A percentile compares a stretch with the other conserved stretches of the same genome.
These are phyloP conservation scores for Mucor sp. DNA, from an alignment of 371 early-diverging fungal species.

Conservation along the genomic window DNA sequence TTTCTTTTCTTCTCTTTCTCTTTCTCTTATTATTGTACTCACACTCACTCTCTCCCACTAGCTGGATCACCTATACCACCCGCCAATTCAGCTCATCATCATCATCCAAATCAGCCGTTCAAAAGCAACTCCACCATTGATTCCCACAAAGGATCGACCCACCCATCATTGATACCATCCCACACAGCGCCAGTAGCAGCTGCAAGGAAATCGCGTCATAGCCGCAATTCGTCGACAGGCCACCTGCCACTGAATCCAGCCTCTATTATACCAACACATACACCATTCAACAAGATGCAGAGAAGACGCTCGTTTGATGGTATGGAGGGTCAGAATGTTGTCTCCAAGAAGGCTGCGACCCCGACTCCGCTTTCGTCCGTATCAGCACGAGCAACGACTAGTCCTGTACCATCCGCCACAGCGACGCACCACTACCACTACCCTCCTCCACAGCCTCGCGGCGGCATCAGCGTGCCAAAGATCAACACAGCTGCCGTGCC, in stretches of 20 bases:
- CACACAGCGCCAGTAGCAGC: background rate
- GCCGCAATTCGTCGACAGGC: constrained; percentile 35
- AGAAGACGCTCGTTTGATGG: constrained; percentile 43
- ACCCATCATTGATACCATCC: background rate
- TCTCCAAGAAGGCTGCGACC: background rate
- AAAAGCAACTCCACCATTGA: constrained; percentile 10
- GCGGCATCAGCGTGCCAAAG: constrained; percentile 1
- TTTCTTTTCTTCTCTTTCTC: background rate
- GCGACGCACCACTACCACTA: background rate
- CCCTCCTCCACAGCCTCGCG: background rate
- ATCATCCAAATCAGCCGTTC: constrained; percentile 8
- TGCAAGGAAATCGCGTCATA: constrained; percentile 27
- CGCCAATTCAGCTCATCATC: background rate
- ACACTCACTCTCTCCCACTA: background rate
- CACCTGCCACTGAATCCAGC: constrained; percentile 18
- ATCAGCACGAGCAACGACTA: constrained; percentile 22
- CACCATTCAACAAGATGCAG: constrained; percentile 12
- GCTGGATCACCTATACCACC: constrained; percentile 31
- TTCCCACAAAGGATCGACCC: background rate
- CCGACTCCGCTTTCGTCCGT: constrained; percentile 22
- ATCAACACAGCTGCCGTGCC: constrained; percentile 25
- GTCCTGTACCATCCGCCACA: constrained; percentile 13
- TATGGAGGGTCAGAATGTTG: constrained; percentile 4
- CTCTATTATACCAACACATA: constrained; percentile 11
- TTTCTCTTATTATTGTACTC: background rate